Conservation (phyloP, 1,284 basidiomycete species). For the Boletus semigastroideus region DNA sequence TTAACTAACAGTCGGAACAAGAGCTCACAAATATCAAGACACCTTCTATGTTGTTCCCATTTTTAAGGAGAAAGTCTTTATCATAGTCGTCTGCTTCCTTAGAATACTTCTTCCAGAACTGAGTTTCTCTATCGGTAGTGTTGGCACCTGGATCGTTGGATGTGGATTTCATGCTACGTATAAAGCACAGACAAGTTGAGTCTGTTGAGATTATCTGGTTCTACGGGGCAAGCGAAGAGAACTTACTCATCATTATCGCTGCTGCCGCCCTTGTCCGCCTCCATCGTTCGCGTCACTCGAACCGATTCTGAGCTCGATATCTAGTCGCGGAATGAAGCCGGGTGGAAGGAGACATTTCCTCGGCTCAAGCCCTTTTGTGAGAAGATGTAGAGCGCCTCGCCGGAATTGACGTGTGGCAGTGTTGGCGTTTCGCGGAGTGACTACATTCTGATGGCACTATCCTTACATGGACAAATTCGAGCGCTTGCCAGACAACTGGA, state of each 20-base stretch:
- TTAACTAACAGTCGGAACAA: background rate
- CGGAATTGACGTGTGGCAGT: too few species aligned
- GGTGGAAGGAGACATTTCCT: background rate
- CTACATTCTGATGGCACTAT: too few species aligned
- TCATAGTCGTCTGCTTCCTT: background rate
- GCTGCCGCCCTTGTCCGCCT: background rate
- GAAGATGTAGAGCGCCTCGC: background rate
- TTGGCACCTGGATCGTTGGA: background rate
- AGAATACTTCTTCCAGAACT: background rate
- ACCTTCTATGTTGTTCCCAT: background rate
- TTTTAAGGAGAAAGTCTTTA: background rate
- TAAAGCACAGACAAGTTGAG: background rate
- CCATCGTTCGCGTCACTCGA: background rate
- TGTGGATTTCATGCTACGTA: background rate
- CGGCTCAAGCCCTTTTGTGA: background rate
- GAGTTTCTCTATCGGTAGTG: background rate
- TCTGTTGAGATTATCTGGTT: background rate
- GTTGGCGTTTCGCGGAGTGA: too few species aligned
- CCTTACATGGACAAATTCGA: too few species aligned
- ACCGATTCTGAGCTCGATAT: background rate
- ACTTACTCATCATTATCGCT: background rate
- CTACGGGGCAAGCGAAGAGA: background rate
- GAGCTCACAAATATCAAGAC: background rate
- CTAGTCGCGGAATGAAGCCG: background rate
- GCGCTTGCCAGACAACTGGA: too few species aligned